Evolutionary conservation across 164 flowering plant species (phyloP).

Genomic region (Berberis vulgaris): DNA sequence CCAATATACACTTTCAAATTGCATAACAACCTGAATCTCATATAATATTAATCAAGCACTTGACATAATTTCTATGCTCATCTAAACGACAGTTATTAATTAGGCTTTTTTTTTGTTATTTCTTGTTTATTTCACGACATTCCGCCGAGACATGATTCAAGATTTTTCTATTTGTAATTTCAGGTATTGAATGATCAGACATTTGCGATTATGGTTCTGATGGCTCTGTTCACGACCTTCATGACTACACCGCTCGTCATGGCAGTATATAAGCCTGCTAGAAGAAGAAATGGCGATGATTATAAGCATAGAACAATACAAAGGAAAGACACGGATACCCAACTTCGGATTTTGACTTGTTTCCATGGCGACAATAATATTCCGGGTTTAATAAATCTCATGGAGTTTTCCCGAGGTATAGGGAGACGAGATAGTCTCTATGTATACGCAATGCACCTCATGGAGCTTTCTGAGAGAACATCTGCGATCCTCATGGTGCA

Average conservation of each 20-base stretch:
- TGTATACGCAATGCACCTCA: conserved; percentile 65
- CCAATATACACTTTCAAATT: too few species aligned
- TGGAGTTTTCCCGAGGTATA: conserved; percentile 54
- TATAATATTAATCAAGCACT: too few species aligned
- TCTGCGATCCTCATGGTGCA: conserved; percentile 71
- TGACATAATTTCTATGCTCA: too few species aligned
- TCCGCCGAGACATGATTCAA: background rate
- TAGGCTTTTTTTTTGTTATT: background rate
- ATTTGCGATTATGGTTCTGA: conserved; percentile 60
- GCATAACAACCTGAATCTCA: too few species aligned
- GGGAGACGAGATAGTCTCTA: conserved; percentile 28
- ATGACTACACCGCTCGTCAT: conserved; percentile 60
- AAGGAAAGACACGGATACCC: conserved; percentile 10
- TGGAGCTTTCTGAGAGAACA: conserved; percentile 73
- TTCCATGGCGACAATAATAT: conserved; percentile 43
- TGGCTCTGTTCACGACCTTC: conserved; percentile 79
- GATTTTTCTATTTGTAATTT: background rate
- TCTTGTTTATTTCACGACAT: background rate
- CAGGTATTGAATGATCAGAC: conserved; percentile 79
- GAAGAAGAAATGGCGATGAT: conserved; percentile 5
- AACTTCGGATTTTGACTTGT: conserved; percentile 47
- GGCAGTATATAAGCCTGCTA: conserved; percentile 41
- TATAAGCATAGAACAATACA: conserved; percentile 22
- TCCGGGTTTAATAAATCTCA: conserved; percentile 47
- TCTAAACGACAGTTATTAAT: background rate